Evolutionary conservation across 768 basidiomycete species (phyloP), one percentile per base, ranked within the genome.

Genomic region (Mycena polygramma): DNA sequence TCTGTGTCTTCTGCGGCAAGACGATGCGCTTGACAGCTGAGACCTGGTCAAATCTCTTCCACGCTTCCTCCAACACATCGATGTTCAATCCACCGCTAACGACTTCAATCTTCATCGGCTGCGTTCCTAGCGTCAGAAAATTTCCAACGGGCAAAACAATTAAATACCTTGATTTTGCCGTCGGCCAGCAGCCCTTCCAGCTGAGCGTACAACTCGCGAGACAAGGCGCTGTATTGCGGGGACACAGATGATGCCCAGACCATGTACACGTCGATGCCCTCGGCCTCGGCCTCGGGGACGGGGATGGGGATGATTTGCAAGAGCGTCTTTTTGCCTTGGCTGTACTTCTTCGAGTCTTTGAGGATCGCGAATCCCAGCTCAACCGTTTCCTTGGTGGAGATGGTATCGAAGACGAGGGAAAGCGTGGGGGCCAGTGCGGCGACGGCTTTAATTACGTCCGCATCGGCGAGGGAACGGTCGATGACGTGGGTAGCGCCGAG

Each of bases 401-500:
- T 37, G 35, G 57, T 41, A 39, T 63, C 61, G 49, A 63, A 63
- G 37, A 63, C 61, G 49, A 63, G 37, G 61, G 51, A 63, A 63
- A 63, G 61, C 8, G 49, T 37, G 61, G 48, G 49, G 41, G 61
- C 61, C 35, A 63, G 53, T 11, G 49, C 39, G 19, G 61, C 36
- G 48, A 53, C 61, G 37, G 61, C 61, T 52, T 63, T 63, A 24
- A 63, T 48, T 41, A 63, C 61, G 10, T 63, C 61, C 22, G 61
- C 19, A 48, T 63, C 61, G 52, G 69, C n/a, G 19, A 72, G 68
- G 57, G 77, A 71, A 30, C 79, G 76, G 71, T 81, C 80, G 52
- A 85, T 72, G 26, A 84, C 75, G 62, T 80, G 76, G 0, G 83
- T 83, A 14, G 84, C n/a, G n/a, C n/a, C n/a, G n/a, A n/a, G n/a